These are phyloP conservation scores for Thalia dealbata DNA, from an alignment of 176 grass and related monocot species.

Conservation along the genomic window DNA sequence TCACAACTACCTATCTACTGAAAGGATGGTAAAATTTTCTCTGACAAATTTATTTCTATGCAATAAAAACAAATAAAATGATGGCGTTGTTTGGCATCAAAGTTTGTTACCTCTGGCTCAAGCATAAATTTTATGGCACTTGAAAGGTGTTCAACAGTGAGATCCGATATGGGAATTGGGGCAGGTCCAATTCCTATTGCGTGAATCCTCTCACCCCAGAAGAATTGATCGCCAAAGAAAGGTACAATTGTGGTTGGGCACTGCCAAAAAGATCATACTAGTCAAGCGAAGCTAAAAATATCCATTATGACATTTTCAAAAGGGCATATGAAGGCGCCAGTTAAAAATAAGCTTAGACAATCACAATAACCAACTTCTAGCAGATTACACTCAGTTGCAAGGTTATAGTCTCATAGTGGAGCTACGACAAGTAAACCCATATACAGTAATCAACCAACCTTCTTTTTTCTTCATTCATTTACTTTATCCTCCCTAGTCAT, in stretches of 20 bases:
- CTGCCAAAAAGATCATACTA: slow-evolving; percentile 23
- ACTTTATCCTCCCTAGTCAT: not conserved
- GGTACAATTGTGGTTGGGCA: slow-evolving; percentile 84
- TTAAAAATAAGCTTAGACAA: not conserved
- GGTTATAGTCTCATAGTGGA: not conserved
- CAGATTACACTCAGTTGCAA: not conserved
- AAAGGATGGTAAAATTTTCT: not conserved
- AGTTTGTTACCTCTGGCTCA: slow-evolving; percentile 54
- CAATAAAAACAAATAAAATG: slow-evolving; percentile 5
- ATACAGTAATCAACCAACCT: no score
- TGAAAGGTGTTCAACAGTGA: slow-evolving; percentile 56
- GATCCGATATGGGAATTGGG: slow-evolving; percentile 73
- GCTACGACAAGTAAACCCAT: no score
- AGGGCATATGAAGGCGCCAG: not conserved
- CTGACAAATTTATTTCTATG: not conserved
- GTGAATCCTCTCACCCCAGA: slow-evolving; percentile 85
- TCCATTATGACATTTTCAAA: not conserved
- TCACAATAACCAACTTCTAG: not conserved
- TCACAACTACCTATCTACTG: no score
- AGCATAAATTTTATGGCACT: slow-evolving; percentile 91
- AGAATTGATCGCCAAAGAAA: slow-evolving; percentile 94
- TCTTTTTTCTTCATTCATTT: not conserved
- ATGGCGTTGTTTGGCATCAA: not conserved
- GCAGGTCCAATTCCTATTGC: slow-evolving; percentile 67
- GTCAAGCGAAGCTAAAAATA: not conserved